phyloP scores from a whole-genome alignment of 192 early-diverging fungal species.

The Backusella tarrabulga region DNA sequence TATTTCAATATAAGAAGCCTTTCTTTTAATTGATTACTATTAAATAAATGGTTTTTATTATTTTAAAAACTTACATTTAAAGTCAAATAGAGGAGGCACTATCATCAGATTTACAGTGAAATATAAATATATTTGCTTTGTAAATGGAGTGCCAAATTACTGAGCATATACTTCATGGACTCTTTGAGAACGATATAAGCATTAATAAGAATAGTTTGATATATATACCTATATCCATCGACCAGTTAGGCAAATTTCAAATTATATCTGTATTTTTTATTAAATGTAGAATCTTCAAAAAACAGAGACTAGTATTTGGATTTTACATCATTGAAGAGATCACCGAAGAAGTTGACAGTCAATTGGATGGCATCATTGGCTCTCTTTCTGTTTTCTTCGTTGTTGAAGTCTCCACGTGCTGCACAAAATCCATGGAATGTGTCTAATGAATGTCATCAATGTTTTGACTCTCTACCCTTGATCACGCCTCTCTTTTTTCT shows the following conservation, averaged over 20 bases:
- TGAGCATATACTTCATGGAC: no score
- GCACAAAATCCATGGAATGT: slow-evolving; percentile 57
- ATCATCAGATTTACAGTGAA: neutral
- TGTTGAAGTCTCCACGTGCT: slow-evolving; percentile 55
- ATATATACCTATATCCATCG: no score
- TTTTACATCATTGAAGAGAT: slow-evolving; percentile 7
- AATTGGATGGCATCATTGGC: slow-evolving; percentile 53
- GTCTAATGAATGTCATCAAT: neutral
- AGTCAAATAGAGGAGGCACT: neutral
- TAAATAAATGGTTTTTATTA: neutral
- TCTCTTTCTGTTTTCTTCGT: slow-evolving; percentile 42
- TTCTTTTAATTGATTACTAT: neutral
- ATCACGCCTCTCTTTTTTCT: neutral
- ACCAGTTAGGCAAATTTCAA: no score
- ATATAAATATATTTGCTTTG: no score
- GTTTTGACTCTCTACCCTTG: neutral
- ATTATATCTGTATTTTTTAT: no score
- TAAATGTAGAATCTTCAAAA: no score
- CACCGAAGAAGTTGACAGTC: slow-evolving; percentile 46
- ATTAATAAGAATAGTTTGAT: no score
- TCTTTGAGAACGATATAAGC: no score
- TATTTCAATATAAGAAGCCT: neutral
- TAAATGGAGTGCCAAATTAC: no score
- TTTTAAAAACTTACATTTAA: neutral
- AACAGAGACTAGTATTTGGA: no score